Evolutionary conservation across 2,329 filamentous ascomycete species (phyloP), one percentile per base, ranked within the genome.

Genomic region (Metarhizium humberi): DNA sequence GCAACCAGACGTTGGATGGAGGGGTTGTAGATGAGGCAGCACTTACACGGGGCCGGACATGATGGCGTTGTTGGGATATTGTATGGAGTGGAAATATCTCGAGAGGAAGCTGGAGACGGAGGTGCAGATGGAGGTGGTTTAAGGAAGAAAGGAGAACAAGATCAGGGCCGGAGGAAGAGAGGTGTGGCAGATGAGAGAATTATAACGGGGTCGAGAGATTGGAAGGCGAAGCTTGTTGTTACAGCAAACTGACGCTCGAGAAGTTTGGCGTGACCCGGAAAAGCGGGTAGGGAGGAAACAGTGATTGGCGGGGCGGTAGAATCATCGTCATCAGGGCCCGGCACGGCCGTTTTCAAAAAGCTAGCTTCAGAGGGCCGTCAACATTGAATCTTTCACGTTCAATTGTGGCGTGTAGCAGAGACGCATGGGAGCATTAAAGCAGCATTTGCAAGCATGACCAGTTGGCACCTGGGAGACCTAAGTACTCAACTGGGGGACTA

Each of bases 21-120:
- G 57, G 55, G 54, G 60, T 61, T 60, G 51, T 55, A 34, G 52
- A 53, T 14, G 43, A 52, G 53, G 51, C 34, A 54, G 43, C 55
- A 85, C 83, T 85, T 82, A 86, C 83, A 84, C 81, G 74, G 83
- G 73, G 71, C 80, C 79, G 78, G 81, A 84, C 81, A 84, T 84
- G 73, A 73, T 80, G 73, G 55, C 48, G 52, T 53, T 54, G n/a
- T 48, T n/a, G 45, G 13, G 18, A 38, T 43, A 36, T 25, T 55
- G 29, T 50, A 36, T 18, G 49, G 43, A n/a, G 8, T 52, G 47
- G 53, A 54, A 52, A 42, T 51, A 47, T 52, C 52, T 30, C 51
- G 36, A 29, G 51, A 51, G 34, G 58, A 58, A 25, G 58, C 49
- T 51, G 40, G 60, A 56, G 60, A 60, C 53, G 57, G 56, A 56